Evolutionary conservation across 2,329 filamentous ascomycete species (phyloP).

Genomic region (Phaeosphaeriaceae sp.): DNA sequence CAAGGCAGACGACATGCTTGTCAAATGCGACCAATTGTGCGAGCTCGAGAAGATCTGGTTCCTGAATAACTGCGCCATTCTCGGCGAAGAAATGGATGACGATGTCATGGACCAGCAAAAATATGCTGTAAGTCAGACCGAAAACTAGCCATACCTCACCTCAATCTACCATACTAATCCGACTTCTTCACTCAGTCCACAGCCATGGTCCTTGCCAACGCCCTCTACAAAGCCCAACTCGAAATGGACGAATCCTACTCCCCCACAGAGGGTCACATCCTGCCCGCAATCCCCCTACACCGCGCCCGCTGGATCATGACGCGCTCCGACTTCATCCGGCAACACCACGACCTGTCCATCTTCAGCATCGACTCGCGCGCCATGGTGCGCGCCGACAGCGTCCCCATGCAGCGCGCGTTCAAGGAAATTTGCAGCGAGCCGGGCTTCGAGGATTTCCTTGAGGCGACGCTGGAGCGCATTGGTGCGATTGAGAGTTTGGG

Average conservation of each 20-base stretch:
- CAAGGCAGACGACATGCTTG: slow-evolving; percentile 81
- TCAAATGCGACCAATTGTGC: slow-evolving; percentile 76
- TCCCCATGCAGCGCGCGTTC: slow-evolving; percentile 96
- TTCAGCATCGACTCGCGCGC: slow-evolving; percentile 91
- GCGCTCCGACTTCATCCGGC: slow-evolving; percentile 89
- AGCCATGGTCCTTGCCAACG: slow-evolving; percentile 90
- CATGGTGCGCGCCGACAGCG: slow-evolving; percentile 88
- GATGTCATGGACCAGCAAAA: slow-evolving; percentile 99
- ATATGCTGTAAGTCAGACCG: slow-evolving; percentile 72
- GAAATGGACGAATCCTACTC: slow-evolving; percentile 69
- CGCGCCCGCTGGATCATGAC: slow-evolving; percentile 80
- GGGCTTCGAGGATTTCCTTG: slow-evolving; percentile 82
- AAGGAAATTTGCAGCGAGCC: slow-evolving; percentile 77
- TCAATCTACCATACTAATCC: slow-evolving; percentile 3
- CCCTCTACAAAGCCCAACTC: slow-evolving; percentile 83
- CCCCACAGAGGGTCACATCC: slow-evolving; percentile 70
- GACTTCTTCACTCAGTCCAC: slow-evolving; percentile 65
- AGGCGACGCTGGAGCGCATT: slow-evolving; percentile 84
- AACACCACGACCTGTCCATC: slow-evolving; percentile 91
- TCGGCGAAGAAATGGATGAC: slow-evolving; percentile 84
- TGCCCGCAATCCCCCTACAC: slow-evolving; percentile 70
- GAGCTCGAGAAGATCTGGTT: slow-evolving; percentile 79
- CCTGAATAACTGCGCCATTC: slow-evolving; percentile 77
- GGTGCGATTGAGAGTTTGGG: slow-evolving; percentile 92
- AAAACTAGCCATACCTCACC: background rate